Evolutionary conservation across 768 basidiomycete genomes (phyloP).

Genomic region (Chalciporus piperatus): DNA sequence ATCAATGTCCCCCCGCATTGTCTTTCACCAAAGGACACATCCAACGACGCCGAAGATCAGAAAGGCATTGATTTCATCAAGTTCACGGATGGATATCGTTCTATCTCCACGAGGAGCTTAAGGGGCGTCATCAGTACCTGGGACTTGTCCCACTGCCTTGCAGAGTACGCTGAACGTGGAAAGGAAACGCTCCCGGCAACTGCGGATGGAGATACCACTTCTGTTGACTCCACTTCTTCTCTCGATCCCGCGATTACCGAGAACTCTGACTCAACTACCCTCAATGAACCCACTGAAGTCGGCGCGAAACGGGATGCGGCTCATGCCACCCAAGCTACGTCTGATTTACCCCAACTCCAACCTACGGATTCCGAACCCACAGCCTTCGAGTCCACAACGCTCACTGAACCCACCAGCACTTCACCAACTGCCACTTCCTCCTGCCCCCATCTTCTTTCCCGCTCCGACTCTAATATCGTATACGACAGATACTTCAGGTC

Average conservation of each 20-base stretch:
- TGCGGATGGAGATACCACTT: too few species aligned
- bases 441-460: slow-evolving; percentile 14
- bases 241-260: not conserved
- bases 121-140: slow-evolving; percentile 16
- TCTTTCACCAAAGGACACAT: slow-evolving; percentile 3
- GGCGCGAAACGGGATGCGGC: not conserved
- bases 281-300: not conserved
- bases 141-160: slow-evolving; percentile 12
- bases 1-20: slow-evolving; percentile 4
- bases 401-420: not conserved
- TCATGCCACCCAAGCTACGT: not conserved
- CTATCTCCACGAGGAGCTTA: slow-evolving; percentile 8
- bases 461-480: slow-evolving; percentile 9
- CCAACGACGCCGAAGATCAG: not conserved
- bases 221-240: not conserved
- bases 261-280: not conserved
- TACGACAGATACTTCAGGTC: slow-evolving; percentile 16
- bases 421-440: not conserved
- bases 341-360: not conserved
- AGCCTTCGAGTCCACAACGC: too few species aligned
- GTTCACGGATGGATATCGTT: slow-evolving; percentile 6
- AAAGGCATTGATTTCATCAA: slow-evolving; percentile 12
- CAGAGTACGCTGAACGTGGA: slow-evolving; percentile 1
- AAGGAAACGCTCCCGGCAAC: not conserved
- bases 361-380: not conserved